These are phyloP conservation scores for Limnomonas spitsbergensis DNA, from an alignment of 139 green algal species.

Conservation along the genomic window DNA sequence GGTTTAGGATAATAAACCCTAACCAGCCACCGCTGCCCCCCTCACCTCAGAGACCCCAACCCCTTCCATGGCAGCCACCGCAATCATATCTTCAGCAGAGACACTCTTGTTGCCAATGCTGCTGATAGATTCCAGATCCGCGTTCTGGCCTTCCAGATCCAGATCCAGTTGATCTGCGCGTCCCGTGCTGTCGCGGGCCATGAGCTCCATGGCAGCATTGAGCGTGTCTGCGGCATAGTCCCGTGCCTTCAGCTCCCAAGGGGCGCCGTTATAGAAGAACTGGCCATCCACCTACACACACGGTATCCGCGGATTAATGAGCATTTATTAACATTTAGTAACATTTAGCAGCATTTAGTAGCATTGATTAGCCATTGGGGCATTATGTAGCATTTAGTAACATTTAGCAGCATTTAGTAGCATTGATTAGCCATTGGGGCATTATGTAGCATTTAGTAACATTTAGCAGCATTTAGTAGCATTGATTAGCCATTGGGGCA, in stretches of 20 bases:
- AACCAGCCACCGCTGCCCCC: not conserved
- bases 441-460: no score
- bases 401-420: no score
- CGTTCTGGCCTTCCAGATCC: not conserved
- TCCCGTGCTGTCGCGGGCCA: not conserved
- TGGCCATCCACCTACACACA: slow-evolving; percentile 21
- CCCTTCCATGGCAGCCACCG: slow-evolving; percentile 55
- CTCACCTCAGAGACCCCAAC: slow-evolving; percentile 38
- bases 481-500: no score
- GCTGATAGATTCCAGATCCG: not conserved
- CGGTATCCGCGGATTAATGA: no score
- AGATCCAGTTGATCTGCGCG: not conserved
- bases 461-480: no score
- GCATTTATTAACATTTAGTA: not conserved
- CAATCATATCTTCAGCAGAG: slow-evolving; percentile 37
- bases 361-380: no score
- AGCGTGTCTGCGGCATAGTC: slow-evolving; percentile 54
- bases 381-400: no score
- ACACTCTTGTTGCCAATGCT: not conserved
- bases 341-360: no score
- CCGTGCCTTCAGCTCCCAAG: slow-evolving; percentile 43
- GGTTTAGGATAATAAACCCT: no score
- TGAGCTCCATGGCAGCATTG: slow-evolving; percentile 22
- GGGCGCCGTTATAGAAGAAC: slow-evolving; percentile 34
- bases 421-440: no score